Evolutionary conservation across 768 basidiomycete species (phyloP), one percentile per base, ranked within the genome.

Genomic region (Gloeophyllum trabeum): DNA sequence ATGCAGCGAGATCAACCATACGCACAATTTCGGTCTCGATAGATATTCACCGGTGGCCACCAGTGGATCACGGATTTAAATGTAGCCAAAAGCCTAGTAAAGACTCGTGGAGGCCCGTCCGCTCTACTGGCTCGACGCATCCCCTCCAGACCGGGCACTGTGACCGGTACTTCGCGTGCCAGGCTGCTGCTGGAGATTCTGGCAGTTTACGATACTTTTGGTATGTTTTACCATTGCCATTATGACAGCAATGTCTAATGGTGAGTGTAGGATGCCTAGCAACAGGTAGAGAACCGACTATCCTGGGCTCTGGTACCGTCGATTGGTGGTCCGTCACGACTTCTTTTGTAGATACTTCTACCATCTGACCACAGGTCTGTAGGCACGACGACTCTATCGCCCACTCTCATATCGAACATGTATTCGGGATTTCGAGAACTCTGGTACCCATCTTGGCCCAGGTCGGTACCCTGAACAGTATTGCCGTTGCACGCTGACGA

Each of bases 21-120:
- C n/a, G n/a, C n/a, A n/a, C n/a, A n/a, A n/a, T n/a, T n/a, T n/a
- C n/a, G 26, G 24, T 51, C 43, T 51, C 32, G 46, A 53, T 56
- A 71, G 62, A 71, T 67, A 43, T 65, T 69, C 50, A 59, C 63
- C 25, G 64, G 63, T 34, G 63, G 62, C 39, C 57, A 54, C 19
- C 61, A 63, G 23, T 67, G 62, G 61, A 37, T 47, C 41, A 60
- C 59, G 35, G 64, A 63, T 48, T 54, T 67, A 43, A 57, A 56
- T 18, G 47, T 66, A 32, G 64, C 62, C 18, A 64, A 63, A 48
- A 55, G 51, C 22, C 51, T 68, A 35, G 59, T 68, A 43, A 53
- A 60, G 45, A 47, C 64, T 55, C 66, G 64, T 42, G 71, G 71
- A 35, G 63, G 66, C 38, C 67, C 65, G 7, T 61, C 62, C 14